These are phyloP conservation scores for Eucalyptus grandis DNA, from an alignment of 345 rosid genomes.

Conservation along the genomic window DNA sequence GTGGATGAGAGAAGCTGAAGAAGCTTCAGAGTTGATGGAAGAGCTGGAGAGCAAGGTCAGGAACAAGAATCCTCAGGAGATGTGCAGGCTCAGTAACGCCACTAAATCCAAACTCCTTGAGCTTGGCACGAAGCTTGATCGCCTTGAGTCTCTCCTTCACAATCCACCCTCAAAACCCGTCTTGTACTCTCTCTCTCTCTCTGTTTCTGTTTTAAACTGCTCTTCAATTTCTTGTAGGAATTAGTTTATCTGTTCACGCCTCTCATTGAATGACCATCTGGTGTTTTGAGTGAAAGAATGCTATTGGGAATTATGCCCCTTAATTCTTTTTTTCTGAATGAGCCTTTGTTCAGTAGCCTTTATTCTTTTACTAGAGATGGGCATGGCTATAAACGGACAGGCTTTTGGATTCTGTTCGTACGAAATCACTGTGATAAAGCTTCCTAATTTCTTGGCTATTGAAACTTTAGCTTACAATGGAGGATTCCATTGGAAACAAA, in stretches of 20 bases:
- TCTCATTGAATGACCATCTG: background rate
- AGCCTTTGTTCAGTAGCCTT: background rate
- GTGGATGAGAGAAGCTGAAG: conserved; percentile 47
- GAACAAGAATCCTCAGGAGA: background rate
- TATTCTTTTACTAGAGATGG: background rate
- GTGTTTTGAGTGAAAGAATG: background rate
- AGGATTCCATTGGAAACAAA: background rate
- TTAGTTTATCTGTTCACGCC: background rate
- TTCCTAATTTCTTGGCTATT: background rate
- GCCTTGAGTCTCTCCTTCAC: conserved; percentile 43
- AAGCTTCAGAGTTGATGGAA: conserved; percentile 21
- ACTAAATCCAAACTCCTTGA: conserved; percentile 30
- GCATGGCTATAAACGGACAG: background rate
- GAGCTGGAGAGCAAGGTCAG: conserved; percentile 19
- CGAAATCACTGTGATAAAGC: background rate
- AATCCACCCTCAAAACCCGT: conserved; percentile 45
- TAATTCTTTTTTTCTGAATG: background rate
- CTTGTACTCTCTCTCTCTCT: conserved; percentile 11
- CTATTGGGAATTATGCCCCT: background rate
- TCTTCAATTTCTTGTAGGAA: background rate
- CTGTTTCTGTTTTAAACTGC: background rate
- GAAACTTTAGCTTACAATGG: background rate
- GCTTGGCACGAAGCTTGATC: conserved; percentile 43
- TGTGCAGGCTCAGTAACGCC: background rate
- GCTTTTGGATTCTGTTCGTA: background rate